Evolutionary conservation across 1,139 yeast species (phyloP), one percentile per base, ranked within the genome.

Genomic region (Pichia sp.): DNA sequence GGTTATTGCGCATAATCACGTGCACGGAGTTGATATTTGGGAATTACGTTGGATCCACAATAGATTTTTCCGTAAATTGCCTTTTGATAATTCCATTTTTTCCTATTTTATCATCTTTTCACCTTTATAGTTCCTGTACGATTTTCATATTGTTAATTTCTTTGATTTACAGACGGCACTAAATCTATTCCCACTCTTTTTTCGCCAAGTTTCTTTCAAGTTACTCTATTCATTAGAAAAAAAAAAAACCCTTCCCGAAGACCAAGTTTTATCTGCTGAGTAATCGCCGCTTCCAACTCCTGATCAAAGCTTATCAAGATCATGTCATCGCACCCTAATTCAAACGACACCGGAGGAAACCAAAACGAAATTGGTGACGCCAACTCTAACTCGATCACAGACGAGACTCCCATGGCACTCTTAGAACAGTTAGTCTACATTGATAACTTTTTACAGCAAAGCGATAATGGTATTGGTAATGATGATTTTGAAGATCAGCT

Each of bases 351-450:
- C n/a, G 26, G 11, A n/a, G 31, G 44, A 52, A 50, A 31, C 33
- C 28, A 46, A 16, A 16, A 16, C 23, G 23, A 16, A 2, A 16
- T 16, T 16, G 23, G 23, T 16, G 23, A 16, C 23, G 23, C 23
- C 23, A 16, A 16, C 23, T 16, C 23, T 1, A 16, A 16, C 23
- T 2, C 23, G 2, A 16, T 16, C 2, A 47, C 50, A n/a, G 65
- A 71, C 48, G 64, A 67, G 39, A 79, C 85, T 1, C 81, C 86
- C 0, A 73, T 78, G 48, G 88, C 87, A 1, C 67, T 83, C 35
- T 61, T 83, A 47, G 92, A 83, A 58, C 92, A 83, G 65, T 67
- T 83, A 50, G 88, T 84, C 2, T 83, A 81, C 54, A 83, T 83
- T 33, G 92, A 83, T 57, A 81, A 80, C 52, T 81, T 82, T 57